Evolutionary conservation across 345 rosid species (phyloP).

Genomic region (Arabis alpina): DNA sequence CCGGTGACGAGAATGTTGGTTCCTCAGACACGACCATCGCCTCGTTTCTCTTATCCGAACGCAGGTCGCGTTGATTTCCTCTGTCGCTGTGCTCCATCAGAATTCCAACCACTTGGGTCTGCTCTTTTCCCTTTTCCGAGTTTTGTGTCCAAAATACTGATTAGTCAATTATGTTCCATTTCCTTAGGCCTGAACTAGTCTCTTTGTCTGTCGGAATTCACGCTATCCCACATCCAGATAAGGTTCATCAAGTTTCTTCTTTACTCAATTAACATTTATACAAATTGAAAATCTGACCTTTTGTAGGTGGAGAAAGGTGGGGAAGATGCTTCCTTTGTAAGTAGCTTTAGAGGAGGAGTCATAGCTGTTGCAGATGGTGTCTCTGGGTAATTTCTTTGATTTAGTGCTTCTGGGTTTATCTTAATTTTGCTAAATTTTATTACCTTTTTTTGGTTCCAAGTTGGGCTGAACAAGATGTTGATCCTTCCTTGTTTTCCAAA

Average conservation of each 20-base stretch:
- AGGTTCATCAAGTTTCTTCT: conserved; percentile 46
- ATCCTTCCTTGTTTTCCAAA: conserved; percentile 77
- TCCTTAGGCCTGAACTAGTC: conserved; percentile 48
- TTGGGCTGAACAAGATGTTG: conserved; percentile 91
- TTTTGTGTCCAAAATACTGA: not conserved
- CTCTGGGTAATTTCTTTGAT: conserved; percentile 57
- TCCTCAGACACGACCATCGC: conserved; percentile 38
- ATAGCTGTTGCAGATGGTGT: conserved; percentile 94
- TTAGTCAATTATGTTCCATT: conserved; percentile 1
- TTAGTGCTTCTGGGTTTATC: not conserved
- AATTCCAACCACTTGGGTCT: conserved; percentile 51
- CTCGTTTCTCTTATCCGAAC: conserved; percentile 23
- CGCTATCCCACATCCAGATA: conserved; percentile 80
- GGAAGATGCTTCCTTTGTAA: conserved; percentile 81
- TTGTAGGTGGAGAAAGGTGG: conserved; percentile 79
- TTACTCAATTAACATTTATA: not conserved
- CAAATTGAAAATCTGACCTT: conserved; percentile 4
- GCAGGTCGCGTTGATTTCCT: conserved; percentile 30
- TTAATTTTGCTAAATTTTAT: conserved; percentile 20
- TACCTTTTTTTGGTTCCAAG: conserved; percentile 45
- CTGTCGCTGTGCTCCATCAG: conserved; percentile 48
- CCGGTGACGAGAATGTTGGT: conserved; percentile 52
- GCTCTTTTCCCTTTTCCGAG: conserved; percentile 6
- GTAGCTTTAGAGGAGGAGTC: conserved; percentile 71
- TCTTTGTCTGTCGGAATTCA: conserved; percentile 64